phyloP scores from a whole-genome alignment of 78 protist genomes.

The Reticulomyxa filosa region DNA sequence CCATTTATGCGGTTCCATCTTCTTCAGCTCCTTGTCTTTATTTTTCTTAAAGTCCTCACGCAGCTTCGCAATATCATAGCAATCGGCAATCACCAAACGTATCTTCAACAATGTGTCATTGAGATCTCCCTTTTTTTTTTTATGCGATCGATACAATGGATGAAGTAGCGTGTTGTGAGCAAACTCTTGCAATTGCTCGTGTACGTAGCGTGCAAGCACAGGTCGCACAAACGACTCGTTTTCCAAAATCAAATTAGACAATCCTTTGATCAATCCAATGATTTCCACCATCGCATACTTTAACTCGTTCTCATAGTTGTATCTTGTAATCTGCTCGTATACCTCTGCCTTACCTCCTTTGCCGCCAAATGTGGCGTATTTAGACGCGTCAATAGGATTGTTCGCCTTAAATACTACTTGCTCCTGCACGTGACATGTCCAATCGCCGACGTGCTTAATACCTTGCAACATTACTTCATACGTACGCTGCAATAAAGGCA shows the following conservation, averaged over 20 bases:
- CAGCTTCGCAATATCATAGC: background rate
- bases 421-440: background rate
- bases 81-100: constrained; percentile 1
- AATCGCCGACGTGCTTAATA: background rate
- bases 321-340: background rate
- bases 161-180: background rate
- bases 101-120: background rate
- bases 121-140: background rate
- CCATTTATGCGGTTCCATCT: background rate
- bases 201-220: background rate
- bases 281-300: background rate
- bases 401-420: background rate
- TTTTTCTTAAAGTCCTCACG: background rate
- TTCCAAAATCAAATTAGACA: background rate
- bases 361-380: background rate
- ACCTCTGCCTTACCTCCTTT: background rate
- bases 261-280: constrained; percentile 3
- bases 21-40: background rate
- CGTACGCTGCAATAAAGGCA: background rate
- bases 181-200: constrained; percentile 2
- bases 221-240: background rate
- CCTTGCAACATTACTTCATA: background rate
- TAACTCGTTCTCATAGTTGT: background rate
- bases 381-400: background rate
- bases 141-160: background rate